Base-by-base conservation (phyloP, 371 early-diverging fungal species). In the Mortierella sp. region DNA sequence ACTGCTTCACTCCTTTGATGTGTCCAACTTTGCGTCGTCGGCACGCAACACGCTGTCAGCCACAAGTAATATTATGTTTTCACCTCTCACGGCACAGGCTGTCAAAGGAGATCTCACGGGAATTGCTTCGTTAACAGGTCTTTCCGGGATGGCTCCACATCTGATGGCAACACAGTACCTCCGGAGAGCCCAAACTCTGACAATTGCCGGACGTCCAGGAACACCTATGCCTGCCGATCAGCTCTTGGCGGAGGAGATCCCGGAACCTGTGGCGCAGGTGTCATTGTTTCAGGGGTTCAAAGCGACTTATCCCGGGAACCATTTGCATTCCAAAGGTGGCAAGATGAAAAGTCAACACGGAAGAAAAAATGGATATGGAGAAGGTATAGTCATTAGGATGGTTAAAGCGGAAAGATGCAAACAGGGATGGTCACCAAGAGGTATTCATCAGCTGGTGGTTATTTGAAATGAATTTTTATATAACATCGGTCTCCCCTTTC, bases 281-380 rank as follows among this genome's bases (percentile, higher is more conserved):
- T 86, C 87, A 12, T 59, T 89, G 19, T 87, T 88, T 50, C 87
- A 88, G 68, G 87, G 89, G 13, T 89, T 86, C 68, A 85, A 83
- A 39, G 83, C 87, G 4, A 76, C 88, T 13, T 88, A 85, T 80
- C 87, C 87, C 18, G 81, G 71, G 28, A 19, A 78, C 27, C 13
- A 1, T 30, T 30, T 28, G 21, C 23, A 72, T 34, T 56, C 59
- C 12, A 64, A 67, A 58, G 27, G 24, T 21, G 46, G 71, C 28
- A 66, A 71, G 73, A 10, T 4, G 10, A 43, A 67, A 58, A n/a
- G 82, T 58, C 64, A 82, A 55, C 47, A 54, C 24, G 76, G 82
- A 57, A 85, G 82, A 65, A 83, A 80, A 58, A 74, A 79, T 28
- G 68, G 76, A 24, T 74, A 55, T 42, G 66, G 62, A 23, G 65